These are phyloP conservation scores for Cercospora sp. DNA, from an alignment of 2,329 filamentous ascomycete species.

Conservation along the genomic window DNA sequence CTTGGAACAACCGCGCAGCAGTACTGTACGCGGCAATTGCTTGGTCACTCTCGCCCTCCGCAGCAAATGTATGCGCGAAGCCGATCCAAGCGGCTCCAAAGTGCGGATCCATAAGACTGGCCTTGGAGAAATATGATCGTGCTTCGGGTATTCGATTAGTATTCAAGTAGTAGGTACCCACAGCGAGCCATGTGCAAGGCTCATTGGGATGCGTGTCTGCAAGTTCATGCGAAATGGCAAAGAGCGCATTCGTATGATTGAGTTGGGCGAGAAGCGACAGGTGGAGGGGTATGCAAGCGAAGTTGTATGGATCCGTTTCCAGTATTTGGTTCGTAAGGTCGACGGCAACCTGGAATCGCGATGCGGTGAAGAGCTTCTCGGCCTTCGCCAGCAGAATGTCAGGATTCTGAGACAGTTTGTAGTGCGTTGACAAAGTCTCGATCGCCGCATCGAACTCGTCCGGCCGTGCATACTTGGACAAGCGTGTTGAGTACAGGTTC, in stretches of 20 bases:
- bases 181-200: conserved; percentile 88
- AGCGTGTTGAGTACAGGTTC: conserved; percentile 90
- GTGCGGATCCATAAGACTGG: conserved; percentile 95
- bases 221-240: conserved; percentile 87
- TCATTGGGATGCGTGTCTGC: conserved; percentile 90
- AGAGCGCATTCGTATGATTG: conserved; percentile 80
- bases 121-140: conserved; percentile 93
- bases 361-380: conserved; percentile 91
- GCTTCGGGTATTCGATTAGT: conserved; percentile 91
- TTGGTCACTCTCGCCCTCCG: conserved; percentile 96
- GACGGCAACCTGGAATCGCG: conserved; percentile 85
- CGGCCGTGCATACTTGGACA: conserved; percentile 93
- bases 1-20: conserved; percentile 90
- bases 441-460: conserved; percentile 79
- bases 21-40: conserved; percentile 97
- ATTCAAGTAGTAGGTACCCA: conserved; percentile 90
- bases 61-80: conserved; percentile 96
- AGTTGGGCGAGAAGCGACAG: conserved; percentile 89
- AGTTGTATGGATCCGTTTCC: conserved; percentile 82
- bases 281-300: conserved; percentile 84
- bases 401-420: conserved; percentile 80
- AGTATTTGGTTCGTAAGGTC: conserved; percentile 81
- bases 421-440: conserved; percentile 90
- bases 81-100: conserved; percentile 98
- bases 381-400: conserved; percentile 89